Evolutionary conservation across 2,329 filamentous ascomycete genomes (phyloP).

Genomic region (Madurella fahalii): DNA sequence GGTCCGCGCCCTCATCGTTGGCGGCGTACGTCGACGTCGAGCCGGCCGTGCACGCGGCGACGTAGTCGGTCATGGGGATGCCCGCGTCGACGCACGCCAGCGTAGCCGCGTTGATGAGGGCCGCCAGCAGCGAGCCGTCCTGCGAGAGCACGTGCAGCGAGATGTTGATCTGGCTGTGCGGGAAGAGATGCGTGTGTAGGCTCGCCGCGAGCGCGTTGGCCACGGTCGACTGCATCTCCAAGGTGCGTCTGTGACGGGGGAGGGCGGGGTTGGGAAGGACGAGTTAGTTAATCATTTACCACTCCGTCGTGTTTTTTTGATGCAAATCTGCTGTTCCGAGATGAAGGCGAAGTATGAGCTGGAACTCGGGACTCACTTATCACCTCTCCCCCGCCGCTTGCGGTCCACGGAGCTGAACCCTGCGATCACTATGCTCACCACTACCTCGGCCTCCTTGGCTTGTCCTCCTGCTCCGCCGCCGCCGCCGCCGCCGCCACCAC

Average conservation of each 20-base stretch:
- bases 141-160: slow-evolving; percentile 83
- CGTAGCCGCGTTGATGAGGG: slow-evolving; percentile 85
- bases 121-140: slow-evolving; percentile 85
- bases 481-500: slow-evolving; percentile 31
- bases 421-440: slow-evolving; percentile 78
- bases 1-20: slow-evolving; percentile 67
- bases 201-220: slow-evolving; percentile 70
- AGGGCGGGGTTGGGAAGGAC: too few species aligned
- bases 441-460: slow-evolving; percentile 59
- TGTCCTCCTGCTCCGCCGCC: slow-evolving; percentile 26
- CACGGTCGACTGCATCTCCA: slow-evolving; percentile 77
- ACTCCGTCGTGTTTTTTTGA: neutral
- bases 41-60: slow-evolving; percentile 83
- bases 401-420: slow-evolving; percentile 86
- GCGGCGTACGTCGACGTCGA: slow-evolving; percentile 64
- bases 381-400: slow-evolving; percentile 67
- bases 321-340: too few species aligned
- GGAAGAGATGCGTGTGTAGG: slow-evolving; percentile 83
- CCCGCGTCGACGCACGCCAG: slow-evolving; percentile 92
- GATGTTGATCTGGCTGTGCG: slow-evolving; percentile 78
- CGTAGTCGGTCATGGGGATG: slow-evolving; percentile 90
- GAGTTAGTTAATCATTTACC: slow-evolving; percentile 2
- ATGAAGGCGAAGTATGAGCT: too few species aligned
- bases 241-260: slow-evolving; percentile 60
- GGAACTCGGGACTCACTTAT: slow-evolving; percentile 59